These are phyloP conservation scores for Naganishia kalamii DNA, from an alignment of 768 basidiomycete genomes.

Conservation along the genomic window DNA sequence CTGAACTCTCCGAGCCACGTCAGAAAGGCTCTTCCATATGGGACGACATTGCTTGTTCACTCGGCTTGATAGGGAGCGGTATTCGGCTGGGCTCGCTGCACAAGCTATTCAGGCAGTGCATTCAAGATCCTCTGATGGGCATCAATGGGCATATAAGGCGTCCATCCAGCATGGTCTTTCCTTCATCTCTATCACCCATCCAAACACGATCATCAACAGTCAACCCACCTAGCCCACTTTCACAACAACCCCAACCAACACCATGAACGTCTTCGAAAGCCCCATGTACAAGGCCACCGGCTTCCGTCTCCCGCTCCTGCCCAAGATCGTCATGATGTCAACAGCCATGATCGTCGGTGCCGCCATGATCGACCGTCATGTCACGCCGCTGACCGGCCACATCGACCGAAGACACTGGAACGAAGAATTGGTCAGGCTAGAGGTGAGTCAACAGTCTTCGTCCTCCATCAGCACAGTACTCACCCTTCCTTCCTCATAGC, in stretches of 20 bases:
- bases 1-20: not conserved
- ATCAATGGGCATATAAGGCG: not conserved
- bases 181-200: not conserved
- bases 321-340: conserved; percentile 7
- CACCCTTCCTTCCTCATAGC: not conserved
- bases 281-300: conserved; percentile 17
- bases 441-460: not conserved
- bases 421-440: not conserved
- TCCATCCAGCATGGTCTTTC: not conserved
- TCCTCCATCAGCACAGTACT: not conserved
- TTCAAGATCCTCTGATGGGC: not conserved
- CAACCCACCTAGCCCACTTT: not conserved
- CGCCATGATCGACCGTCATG: not conserved
- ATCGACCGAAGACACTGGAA: not conserved
- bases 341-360: conserved; percentile 12
- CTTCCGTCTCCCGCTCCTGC: conserved; percentile 4
- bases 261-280: conserved; percentile 17
- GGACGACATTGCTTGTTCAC: not conserved
- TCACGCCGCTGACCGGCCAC: not conserved
- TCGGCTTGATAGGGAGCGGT: not conserved
- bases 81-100: not conserved
- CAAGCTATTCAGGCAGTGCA: too few relatives aligned
- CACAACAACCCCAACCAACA: not conserved
- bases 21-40: not conserved
- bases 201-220: not conserved